Evolutionary conservation across 1,139 yeast genomes (phyloP).

Genomic region (Citeromyces hawaiiensis): DNA sequence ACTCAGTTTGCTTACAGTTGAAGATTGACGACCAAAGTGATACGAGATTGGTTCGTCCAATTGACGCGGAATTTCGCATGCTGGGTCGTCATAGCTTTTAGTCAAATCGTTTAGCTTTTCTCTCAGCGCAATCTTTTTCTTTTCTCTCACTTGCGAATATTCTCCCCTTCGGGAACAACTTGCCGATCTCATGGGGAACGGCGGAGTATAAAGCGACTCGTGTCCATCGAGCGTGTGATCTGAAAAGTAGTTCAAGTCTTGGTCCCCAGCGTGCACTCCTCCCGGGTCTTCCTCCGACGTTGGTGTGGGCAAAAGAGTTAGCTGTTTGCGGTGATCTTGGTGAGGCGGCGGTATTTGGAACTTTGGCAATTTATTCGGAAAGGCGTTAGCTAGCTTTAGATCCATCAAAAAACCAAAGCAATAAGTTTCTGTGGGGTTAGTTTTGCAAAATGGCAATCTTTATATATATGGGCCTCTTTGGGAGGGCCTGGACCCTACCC

Average conservation of each 20-base stretch:
- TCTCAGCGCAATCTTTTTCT: background rate
- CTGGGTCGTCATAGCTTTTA: background rate
- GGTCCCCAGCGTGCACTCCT: background rate
- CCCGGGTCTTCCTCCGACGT: background rate
- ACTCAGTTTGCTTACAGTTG: background rate
- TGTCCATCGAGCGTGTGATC: background rate
- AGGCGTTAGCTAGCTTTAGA: background rate
- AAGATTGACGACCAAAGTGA: background rate
- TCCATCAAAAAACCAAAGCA: background rate
- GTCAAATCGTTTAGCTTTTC: background rate
- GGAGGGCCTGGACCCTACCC: background rate
- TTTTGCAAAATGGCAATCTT: background rate
- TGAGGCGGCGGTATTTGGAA: background rate
- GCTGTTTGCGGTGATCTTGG: background rate
- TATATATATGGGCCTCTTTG: background rate
- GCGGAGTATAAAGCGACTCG: background rate
- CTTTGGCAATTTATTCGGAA: background rate
- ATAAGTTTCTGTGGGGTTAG: background rate
- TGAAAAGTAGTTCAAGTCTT: background rate
- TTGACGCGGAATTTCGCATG: background rate
- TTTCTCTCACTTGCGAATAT: background rate
- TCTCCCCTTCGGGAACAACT: background rate
- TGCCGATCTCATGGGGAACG: background rate
- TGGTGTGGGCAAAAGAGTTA: background rate
- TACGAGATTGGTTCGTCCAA: background rate